A percentile compares a stretch with the other conserved stretches of the same genome.
phyloP scores from a whole-genome alignment of 2,329 filamentous ascomycete genomes.

The Phyllosticta paracitricarpa region DNA sequence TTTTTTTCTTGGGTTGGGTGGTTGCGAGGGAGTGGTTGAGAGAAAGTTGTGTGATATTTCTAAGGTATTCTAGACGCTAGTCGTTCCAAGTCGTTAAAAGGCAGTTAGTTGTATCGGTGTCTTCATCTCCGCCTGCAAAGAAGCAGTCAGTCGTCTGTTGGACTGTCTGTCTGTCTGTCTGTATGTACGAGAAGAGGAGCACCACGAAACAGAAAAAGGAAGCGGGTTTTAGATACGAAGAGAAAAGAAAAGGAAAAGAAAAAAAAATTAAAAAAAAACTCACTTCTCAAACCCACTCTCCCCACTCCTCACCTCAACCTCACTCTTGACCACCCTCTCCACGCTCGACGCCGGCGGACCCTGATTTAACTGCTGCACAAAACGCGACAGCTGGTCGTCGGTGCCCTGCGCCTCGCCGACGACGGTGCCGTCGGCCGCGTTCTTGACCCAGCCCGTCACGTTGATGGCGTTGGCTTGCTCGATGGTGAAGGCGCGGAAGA shows the following conservation, averaged over 20 bases:
- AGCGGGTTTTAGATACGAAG: too few relatives aligned
- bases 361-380: slow-evolving; percentile 64
- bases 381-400: slow-evolving; percentile 52
- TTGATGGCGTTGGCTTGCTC: slow-evolving; percentile 31
- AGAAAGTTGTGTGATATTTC: too few relatives aligned
- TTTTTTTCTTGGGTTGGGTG: too few relatives aligned
- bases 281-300: slow-evolving; percentile 51
- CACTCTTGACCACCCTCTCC: slow-evolving; percentile 59
- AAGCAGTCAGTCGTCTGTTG: too few relatives aligned
- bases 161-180: too few relatives aligned
- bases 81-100: too few relatives aligned
- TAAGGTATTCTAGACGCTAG: too few relatives aligned
- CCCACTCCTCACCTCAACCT: slow-evolving; percentile 53
- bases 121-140: too few relatives aligned
- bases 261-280: neutral
- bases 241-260: neutral
- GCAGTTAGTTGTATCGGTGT: too few relatives aligned
- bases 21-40: too few relatives aligned
- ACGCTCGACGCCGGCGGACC: slow-evolving; percentile 68
- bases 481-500: slow-evolving; percentile 37
- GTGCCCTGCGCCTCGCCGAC: slow-evolving; percentile 80
- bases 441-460: slow-evolving; percentile 38
- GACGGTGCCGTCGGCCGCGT: slow-evolving; percentile 36
- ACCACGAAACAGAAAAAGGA: too few relatives aligned
- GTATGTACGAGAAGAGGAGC: too few relatives aligned